Conservation (phyloP, 2,329 filamentous ascomycete genomes). For the Berkeleyomyces rouxiae region DNA sequence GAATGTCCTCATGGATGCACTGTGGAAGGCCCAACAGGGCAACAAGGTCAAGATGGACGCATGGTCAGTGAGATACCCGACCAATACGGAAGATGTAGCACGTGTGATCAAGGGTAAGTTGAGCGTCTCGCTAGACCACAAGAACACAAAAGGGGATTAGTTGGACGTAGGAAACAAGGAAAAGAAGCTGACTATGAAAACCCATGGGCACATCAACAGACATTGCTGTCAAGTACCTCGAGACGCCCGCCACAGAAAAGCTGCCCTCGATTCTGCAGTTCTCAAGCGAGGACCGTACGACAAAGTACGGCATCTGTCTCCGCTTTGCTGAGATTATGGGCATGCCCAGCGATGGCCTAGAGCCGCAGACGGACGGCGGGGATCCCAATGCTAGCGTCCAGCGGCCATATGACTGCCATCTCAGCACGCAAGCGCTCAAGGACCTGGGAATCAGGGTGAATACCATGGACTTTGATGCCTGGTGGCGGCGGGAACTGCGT, state of each 20-base stretch:
- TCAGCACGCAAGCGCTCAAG: slow-evolving; percentile 58
- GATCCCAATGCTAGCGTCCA: slow-evolving; percentile 55
- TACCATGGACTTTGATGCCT: slow-evolving; percentile 58
- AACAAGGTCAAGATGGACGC: slow-evolving; percentile 63
- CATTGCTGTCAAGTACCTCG: slow-evolving; percentile 51
- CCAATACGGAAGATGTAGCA: slow-evolving; percentile 74
- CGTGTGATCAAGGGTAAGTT: slow-evolving; percentile 52
- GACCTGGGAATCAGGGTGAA: slow-evolving; percentile 58
- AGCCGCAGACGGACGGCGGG: slow-evolving; percentile 53
- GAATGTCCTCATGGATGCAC: slow-evolving; percentile 59
- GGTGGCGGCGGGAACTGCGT: slow-evolving; percentile 56
- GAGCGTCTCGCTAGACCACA: not conserved
- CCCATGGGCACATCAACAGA: slow-evolving; percentile 29
- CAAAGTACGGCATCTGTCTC: slow-evolving; percentile 79
- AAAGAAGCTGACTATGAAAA: not conserved
- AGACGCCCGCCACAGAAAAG: slow-evolving; percentile 27
- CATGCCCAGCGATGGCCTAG: slow-evolving; percentile 49
- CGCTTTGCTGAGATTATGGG: slow-evolving; percentile 66
- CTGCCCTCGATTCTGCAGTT: slow-evolving; percentile 67
- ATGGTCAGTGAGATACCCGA: slow-evolving; percentile 71
- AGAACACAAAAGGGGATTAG: not conserved
- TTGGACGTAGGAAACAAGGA: not conserved
- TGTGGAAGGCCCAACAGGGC: slow-evolving; percentile 54
- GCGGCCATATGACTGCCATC: slow-evolving; percentile 74
- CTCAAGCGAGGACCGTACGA: slow-evolving; percentile 69